These are phyloP conservation scores for Glarea lozoyensis DNA, from an alignment of 495 filamentous ascomycete genomes.

Conservation along the genomic window DNA sequence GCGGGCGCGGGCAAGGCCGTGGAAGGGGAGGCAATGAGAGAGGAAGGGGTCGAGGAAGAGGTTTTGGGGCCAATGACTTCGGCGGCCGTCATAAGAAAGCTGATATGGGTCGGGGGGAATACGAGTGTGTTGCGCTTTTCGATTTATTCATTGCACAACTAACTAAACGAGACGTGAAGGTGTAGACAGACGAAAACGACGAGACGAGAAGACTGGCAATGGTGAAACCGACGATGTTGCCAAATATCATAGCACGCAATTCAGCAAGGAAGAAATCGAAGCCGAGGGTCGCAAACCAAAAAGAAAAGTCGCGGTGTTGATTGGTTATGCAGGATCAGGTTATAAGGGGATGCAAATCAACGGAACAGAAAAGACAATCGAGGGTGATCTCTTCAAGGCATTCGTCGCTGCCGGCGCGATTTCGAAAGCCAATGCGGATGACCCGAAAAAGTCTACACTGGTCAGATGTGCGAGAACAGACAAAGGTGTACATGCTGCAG, in stretches of 20 bases:
- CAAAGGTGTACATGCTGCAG: slow-evolving; percentile 95
- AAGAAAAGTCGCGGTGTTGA: slow-evolving; percentile 87
- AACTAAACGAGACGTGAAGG: slow-evolving; percentile 53
- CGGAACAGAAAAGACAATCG: slow-evolving; percentile 76
- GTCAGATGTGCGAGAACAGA: slow-evolving; percentile 92
- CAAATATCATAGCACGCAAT: slow-evolving; percentile 41
- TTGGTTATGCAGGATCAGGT: slow-evolving; percentile 94
- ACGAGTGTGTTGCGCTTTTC: slow-evolving; percentile 39
- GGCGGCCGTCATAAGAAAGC: slow-evolving; percentile 45
- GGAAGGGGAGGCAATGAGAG: slow-evolving; percentile 8
- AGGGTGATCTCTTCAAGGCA: slow-evolving; percentile 90
- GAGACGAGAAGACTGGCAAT: slow-evolving; percentile 48
- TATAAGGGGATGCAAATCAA: slow-evolving; percentile 94
- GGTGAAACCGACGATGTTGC: slow-evolving; percentile 30
- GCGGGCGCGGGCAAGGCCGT: slow-evolving; percentile 3
- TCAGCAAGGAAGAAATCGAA: slow-evolving; percentile 71
- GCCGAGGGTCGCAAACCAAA: slow-evolving; percentile 81
- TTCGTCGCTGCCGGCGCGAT: slow-evolving; percentile 86
- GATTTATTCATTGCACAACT: slow-evolving; percentile 29
- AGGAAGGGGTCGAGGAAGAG: slow-evolving; percentile 20
- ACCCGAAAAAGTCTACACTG: slow-evolving; percentile 92
- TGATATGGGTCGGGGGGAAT: slow-evolving; percentile 59
- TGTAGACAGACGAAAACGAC: slow-evolving; percentile 56
- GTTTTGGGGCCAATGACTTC: slow-evolving; percentile 18
- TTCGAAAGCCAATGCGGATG: slow-evolving; percentile 90